Conservation (phyloP, 306 rosid genomes). For the Hylodesmum podocarpum region DNA sequence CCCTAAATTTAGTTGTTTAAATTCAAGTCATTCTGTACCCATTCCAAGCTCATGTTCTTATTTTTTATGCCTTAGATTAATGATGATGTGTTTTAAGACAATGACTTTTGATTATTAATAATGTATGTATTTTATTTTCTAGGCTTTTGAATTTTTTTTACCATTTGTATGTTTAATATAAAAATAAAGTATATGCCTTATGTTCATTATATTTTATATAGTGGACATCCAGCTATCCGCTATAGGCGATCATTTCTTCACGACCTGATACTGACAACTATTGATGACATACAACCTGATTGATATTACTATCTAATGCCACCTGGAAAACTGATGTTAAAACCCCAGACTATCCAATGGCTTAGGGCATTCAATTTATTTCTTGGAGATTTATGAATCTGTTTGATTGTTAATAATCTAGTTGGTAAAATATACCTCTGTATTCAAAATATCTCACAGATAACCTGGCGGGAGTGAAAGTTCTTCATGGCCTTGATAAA, state of each 20-base stretch:
- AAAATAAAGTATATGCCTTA: not conserved
- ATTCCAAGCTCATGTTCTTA: not conserved
- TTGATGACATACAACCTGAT: not conserved
- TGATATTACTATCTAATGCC: not conserved
- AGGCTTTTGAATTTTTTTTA: not conserved
- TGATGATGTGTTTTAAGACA: not conserved
- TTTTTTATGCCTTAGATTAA: not conserved
- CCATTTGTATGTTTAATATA: not conserved
- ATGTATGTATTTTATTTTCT: not conserved
- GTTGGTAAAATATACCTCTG: slow-evolving; percentile 20
- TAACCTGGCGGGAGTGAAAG: slow-evolving; percentile 87
- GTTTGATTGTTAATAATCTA: slow-evolving; percentile 22
- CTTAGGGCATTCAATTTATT: not conserved
- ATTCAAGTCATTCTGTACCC: not conserved
- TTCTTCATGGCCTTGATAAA: slow-evolving; percentile 93
- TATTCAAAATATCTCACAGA: slow-evolving; percentile 43
- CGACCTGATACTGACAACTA: not conserved
- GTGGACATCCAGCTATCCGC: not conserved
- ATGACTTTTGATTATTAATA: not conserved
- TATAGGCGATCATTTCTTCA: not conserved
- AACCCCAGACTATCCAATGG: not conserved
- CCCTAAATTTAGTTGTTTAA: not conserved
- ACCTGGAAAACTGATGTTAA: not conserved
- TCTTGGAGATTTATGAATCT: slow-evolving; percentile 1
- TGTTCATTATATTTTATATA: not conserved